Percentiles rank a stretch among this genome's conserved stretches.
Evolutionary conservation across 495 filamentous ascomycete genomes (phyloP).

Genomic region (Trichoderma reesei): DNA sequence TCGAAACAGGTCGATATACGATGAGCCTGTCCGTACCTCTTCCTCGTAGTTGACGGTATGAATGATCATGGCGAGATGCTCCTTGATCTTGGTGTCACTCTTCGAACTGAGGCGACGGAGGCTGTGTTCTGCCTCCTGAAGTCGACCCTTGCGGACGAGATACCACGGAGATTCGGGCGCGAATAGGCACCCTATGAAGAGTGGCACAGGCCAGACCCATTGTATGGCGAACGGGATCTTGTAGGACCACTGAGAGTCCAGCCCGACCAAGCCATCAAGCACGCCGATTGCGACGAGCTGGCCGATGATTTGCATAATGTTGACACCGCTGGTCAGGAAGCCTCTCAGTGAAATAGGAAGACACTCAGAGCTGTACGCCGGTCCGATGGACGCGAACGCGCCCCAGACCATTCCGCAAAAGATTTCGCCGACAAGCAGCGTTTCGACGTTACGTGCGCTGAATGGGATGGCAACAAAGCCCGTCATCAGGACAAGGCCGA

Average conservation of each 20-base stretch:
- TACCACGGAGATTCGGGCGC: constrained; percentile 67
- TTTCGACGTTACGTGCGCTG: constrained; percentile 47
- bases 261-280: constrained; percentile 36
- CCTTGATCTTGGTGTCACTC: constrained; percentile 15
- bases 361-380: constrained; percentile 49
- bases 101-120: constrained; percentile 46
- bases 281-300: constrained; percentile 57
- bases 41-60: constrained; percentile 57
- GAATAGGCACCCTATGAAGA: constrained; percentile 48
- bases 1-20: constrained; percentile 53
- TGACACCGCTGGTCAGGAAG: constrained; percentile 59
- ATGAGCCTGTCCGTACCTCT: constrained; percentile 33
- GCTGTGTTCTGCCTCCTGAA: constrained; percentile 35
- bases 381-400: constrained; percentile 32
- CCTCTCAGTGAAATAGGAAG: constrained; percentile 48
- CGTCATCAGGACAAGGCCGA: constrained; percentile 32
- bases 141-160: constrained; percentile 52
- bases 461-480: constrained; percentile 44
- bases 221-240: constrained; percentile 53
- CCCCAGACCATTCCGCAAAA: constrained; percentile 62
- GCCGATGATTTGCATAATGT: constrained; percentile 62
- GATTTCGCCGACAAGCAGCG: constrained; percentile 53
- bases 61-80: constrained; percentile 53
- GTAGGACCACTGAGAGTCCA: constrained; percentile 62
- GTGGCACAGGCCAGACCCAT: constrained; percentile 45